Percentiles rank a stretch among this genome's conserved stretches.
phyloP scores from a whole-genome alignment of 257 asterid genomes.

The Prunella vulgaris region DNA sequence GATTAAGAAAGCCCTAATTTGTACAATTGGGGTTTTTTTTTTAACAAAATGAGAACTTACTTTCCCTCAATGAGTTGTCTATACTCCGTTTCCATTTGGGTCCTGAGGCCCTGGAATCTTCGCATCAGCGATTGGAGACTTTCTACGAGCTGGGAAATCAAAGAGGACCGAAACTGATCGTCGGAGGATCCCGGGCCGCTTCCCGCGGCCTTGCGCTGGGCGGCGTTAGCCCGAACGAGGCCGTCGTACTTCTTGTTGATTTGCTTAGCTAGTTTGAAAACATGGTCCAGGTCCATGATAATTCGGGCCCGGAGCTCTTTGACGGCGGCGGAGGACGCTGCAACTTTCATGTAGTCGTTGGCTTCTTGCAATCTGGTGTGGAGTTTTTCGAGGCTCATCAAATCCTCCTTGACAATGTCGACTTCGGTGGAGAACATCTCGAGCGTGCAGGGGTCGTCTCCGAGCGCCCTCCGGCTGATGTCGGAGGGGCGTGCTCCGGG shows the following conservation, averaged over 20 bases:
- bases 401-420: slow-evolving; percentile 28
- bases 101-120: slow-evolving; percentile 33
- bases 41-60: neutral
- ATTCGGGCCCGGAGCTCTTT: slow-evolving; percentile 25
- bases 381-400: slow-evolving; percentile 24
- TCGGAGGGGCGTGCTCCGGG: neutral
- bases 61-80: slow-evolving; percentile 40
- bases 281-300: slow-evolving; percentile 26
- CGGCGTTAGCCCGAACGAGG: slow-evolving; percentile 38
- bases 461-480: slow-evolving; percentile 4
- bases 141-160: slow-evolving; percentile 32
- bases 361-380: slow-evolving; percentile 17
- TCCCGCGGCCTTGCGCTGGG: slow-evolving; percentile 28
- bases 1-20: neutral
- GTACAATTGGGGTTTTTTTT: neutral
- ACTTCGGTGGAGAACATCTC: slow-evolving; percentile 35
- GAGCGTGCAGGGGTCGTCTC: slow-evolving; percentile 20
- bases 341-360: slow-evolving; percentile 25
- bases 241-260: slow-evolving; percentile 39
- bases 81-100: slow-evolving; percentile 33
- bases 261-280: slow-evolving; percentile 41
- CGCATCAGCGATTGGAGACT: slow-evolving; percentile 31
- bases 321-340: slow-evolving; percentile 21
- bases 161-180: slow-evolving; percentile 30
- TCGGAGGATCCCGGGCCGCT: slow-evolving; percentile 23